A percentile compares a stretch with the other conserved stretches of the same genome.
These are phyloP conservation scores for Daldinia loculata DNA, from an alignment of 495 filamentous ascomycete genomes.

Conservation along the genomic window DNA sequence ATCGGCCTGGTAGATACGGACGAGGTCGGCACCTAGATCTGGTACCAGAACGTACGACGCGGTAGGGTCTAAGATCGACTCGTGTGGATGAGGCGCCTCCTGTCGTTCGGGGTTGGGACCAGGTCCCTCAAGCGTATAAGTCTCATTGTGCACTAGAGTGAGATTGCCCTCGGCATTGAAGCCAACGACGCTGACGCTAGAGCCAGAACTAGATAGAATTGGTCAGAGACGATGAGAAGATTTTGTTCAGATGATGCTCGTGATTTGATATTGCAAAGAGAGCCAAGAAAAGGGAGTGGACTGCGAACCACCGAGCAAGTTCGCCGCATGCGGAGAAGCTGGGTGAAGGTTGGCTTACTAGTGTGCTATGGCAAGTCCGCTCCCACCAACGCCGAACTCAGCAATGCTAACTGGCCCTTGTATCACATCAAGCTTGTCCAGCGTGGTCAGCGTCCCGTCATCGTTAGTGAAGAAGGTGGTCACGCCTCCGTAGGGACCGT, in stretches of 20 bases:
- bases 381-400: slow-evolving; percentile 52
- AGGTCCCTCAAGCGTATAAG: slow-evolving; percentile 59
- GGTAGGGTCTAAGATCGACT: slow-evolving; percentile 74
- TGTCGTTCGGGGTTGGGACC: slow-evolving; percentile 64
- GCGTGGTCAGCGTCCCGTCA: slow-evolving; percentile 48
- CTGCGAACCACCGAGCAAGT: slow-evolving; percentile 27
- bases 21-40: slow-evolving; percentile 76
- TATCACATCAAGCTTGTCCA: slow-evolving; percentile 47
- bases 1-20: slow-evolving; percentile 69
- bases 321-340: slow-evolving; percentile 26
- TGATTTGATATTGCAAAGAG: slow-evolving; percentile 31
- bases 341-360: slow-evolving; percentile 55
- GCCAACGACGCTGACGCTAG: slow-evolving; percentile 43
- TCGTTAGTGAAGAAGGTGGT: slow-evolving; percentile 49
- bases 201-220: slow-evolving; percentile 41
- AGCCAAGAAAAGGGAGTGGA: slow-evolving; percentile 37
- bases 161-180: slow-evolving; percentile 43
- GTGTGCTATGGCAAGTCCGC: slow-evolving; percentile 56
- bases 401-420: slow-evolving; percentile 57
- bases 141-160: slow-evolving; percentile 56
- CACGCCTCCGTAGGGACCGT: slow-evolving; percentile 52
- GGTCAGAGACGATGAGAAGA: slow-evolving; percentile 32
- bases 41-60: slow-evolving; percentile 70
- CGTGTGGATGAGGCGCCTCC: slow-evolving; percentile 74
- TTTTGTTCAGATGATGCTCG: slow-evolving; percentile 7